phyloP scores from a whole-genome alignment of 116 monocot genomes.

The Thalassia testudinum region DNA sequence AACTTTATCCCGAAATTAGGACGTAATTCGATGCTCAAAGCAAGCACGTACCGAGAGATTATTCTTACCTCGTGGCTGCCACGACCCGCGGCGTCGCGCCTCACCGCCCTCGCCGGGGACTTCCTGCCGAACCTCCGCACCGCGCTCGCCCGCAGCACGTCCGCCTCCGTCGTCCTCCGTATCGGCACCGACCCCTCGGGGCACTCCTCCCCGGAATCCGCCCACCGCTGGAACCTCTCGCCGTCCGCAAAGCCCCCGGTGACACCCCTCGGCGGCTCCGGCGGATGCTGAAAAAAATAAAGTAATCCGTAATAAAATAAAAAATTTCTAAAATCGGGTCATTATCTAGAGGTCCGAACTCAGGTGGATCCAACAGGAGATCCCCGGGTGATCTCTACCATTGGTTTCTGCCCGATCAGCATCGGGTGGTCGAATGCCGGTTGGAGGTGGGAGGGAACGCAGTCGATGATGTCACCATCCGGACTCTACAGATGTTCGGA shows the following conservation, averaged over 20 bases:
- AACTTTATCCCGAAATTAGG: not conserved
- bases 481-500: constrained; percentile 49
- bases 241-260: not conserved
- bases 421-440: constrained; percentile 90
- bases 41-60: no score
- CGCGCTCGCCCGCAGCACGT: constrained; percentile 46
- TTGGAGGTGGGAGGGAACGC: constrained; percentile 76
- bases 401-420: constrained; percentile 43
- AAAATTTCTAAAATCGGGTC: not conserved
- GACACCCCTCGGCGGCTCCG: constrained; percentile 58
- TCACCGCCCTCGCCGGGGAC: not conserved
- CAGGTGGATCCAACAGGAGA: not conserved
- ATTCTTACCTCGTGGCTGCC: constrained; percentile 49
- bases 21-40: not conserved
- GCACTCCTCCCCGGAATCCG: constrained; percentile 46
- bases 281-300: constrained; percentile 34
- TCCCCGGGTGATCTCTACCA: constrained; percentile 16
- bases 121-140: constrained; percentile 49
- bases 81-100: constrained; percentile 26
- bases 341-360: not conserved
- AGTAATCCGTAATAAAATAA: not conserved
- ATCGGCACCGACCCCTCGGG: constrained; percentile 62
- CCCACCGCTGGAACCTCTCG: constrained; percentile 20
- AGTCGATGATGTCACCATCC: constrained; percentile 89
- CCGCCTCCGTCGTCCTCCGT: constrained; percentile 49